Base-by-base conservation (phyloP, 225 moss, liverwort and hornwort species). In the Antitrichia curtipendula region DNA sequence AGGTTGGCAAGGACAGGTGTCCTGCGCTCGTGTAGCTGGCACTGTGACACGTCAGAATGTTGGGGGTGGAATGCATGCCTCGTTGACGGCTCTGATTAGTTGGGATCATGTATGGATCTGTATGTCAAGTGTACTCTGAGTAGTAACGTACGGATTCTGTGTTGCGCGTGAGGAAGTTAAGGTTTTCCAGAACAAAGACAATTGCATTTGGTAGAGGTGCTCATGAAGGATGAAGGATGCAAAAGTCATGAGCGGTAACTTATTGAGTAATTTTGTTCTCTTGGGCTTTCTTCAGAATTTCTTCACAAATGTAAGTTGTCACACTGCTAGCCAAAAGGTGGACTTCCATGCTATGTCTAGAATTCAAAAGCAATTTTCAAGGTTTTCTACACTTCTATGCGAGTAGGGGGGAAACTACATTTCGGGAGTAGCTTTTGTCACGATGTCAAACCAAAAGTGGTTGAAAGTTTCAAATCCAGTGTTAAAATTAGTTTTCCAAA, bases 281-380 rank as follows among this genome's bases (percentile, higher is more conserved):
- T 32, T 0, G 0, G 0, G 0, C 18, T 73, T 47, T 10, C 17
- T 11, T 72, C 4, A 28, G 0, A 45, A 28, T 16, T 28, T 28
- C 9, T 72, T 29, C 17, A 69, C 23, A 69, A 38, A 12, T 68
- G 13, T 11, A 20, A 24, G 8, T 41, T 25, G 2, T 71, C 3
- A 28, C 6, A 17, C 27, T 70, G 70, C 15, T 3, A 65, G 3
- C 3, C 36, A 27, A 16, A 17, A 6, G 45, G 8, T 3, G 1
- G 10, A 71, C 45, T 72, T 73, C 11, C 29, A 45, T 45, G 2
- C 2, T 10, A 2, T 17, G 0, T 6, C 6, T 3, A 6, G 10
- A 18, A 6, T 47, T 17, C 2, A 19, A 73, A 47, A 47, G 6
- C 17, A 45, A 29, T 10, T 43, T 45, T 27, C 31, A 31, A 28